Percentiles rank a stretch among this genome's conserved stretches.
These are phyloP conservation scores for Phytopythium boreale DNA, from an alignment of 352 stramenopile species.

Conservation along the genomic window DNA sequence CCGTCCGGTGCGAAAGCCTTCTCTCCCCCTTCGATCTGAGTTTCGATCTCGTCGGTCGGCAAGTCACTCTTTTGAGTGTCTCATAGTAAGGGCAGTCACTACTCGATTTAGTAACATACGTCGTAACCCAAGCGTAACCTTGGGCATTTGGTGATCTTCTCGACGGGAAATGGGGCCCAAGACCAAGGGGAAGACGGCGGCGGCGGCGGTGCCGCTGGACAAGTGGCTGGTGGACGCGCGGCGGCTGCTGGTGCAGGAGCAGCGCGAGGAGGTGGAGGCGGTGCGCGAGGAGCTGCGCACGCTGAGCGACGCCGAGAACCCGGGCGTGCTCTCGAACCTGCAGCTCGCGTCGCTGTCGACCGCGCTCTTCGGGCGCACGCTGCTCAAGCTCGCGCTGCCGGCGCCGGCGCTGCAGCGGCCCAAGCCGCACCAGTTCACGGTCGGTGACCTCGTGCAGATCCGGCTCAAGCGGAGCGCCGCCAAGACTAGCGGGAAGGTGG, in stretches of 20 bases:
- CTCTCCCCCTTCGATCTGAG: background rate
- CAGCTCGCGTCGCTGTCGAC: conserved; percentile 37
- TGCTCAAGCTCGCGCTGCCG: conserved; percentile 56
- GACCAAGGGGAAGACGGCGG: conserved; percentile 2
- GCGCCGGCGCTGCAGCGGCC: conserved; percentile 30
- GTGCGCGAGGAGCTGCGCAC: conserved; percentile 52
- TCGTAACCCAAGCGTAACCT: background rate
- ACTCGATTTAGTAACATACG: background rate
- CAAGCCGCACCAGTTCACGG: conserved; percentile 80
- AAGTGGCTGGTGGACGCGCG: conserved; percentile 49
- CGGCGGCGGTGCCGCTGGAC: conserved; percentile 35
- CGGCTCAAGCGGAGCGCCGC: conserved; percentile 20
- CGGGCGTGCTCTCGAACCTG: conserved; percentile 61
- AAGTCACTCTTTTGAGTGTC: background rate
- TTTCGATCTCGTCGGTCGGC: background rate
- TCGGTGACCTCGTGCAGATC: conserved; percentile 83
- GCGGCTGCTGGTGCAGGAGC: conserved; percentile 49
- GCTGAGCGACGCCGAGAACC: conserved; percentile 56
- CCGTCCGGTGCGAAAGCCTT: background rate
- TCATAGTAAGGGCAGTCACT: background rate
- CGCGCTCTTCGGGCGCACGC: conserved; percentile 63
- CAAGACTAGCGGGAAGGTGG: conserved; percentile 11
- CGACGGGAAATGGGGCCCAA: background rate
- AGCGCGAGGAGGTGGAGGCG: conserved; percentile 57
- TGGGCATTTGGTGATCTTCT: background rate